These are phyloP conservation scores for Acrasis kona DNA, from an alignment of 78 protist genomes.

Conservation along the genomic window DNA sequence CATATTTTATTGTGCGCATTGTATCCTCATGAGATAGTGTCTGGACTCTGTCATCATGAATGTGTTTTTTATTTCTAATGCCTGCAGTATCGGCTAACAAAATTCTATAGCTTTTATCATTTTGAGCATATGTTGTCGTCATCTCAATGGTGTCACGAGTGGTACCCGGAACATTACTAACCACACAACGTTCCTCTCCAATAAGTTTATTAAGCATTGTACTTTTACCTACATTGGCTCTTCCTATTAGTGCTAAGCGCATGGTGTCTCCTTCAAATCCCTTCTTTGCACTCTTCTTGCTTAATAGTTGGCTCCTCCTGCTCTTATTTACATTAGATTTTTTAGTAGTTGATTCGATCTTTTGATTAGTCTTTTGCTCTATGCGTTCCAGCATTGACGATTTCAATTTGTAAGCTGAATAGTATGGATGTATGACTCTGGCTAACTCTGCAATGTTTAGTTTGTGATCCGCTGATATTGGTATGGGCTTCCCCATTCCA, in stretches of 20 bases:
- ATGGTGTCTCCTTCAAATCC: background rate
- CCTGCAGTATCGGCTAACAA: slow-evolving; percentile 1
- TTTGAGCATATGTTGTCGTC: background rate
- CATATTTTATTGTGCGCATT: background rate
- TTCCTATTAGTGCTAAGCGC: background rate
- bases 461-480: background rate
- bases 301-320: too few species aligned
- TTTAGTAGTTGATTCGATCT: too few species aligned
- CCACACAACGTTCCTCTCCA: background rate
- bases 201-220: background rate
- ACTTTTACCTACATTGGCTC: background rate
- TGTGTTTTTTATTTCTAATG: background rate
- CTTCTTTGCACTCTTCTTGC: too few species aligned
- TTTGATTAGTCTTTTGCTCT: too few species aligned
- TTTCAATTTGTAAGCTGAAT: background rate
- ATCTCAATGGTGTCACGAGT: background rate
- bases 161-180: background rate
- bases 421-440: background rate
- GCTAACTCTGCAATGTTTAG: background rate
- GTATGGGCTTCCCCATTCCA: background rate
- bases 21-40: background rate
- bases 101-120: too few species aligned
- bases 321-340: too few species aligned
- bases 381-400: too few species aligned
- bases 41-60: background rate